A percentile compares a stretch with the other conserved stretches of the same genome.
These are phyloP conservation scores for Entophlyctis luteolus DNA, from an alignment of 192 early-diverging fungal species.

Conservation along the genomic window DNA sequence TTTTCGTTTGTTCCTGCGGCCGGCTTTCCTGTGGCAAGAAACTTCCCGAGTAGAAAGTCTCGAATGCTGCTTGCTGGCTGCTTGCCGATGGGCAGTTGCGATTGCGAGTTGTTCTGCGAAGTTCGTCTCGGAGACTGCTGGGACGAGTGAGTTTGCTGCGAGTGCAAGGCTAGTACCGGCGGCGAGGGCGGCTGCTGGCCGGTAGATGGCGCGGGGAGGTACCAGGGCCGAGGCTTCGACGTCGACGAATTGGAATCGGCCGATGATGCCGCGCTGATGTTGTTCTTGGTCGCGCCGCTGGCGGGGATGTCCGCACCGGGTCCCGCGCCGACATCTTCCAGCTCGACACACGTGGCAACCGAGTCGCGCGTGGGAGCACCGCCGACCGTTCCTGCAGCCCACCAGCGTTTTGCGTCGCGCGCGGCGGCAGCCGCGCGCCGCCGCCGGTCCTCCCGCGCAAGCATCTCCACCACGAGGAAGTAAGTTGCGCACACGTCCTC, in stretches of 20 bases:
- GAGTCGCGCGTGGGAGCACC: not conserved
- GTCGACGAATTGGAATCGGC: not conserved
- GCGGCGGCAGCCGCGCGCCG: conserved; percentile 3
- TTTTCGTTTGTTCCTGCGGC: too few species aligned
- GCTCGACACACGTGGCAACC: not conserved
- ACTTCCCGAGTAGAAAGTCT: too few species aligned
- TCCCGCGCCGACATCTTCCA: not conserved
- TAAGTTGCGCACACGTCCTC: conserved; percentile 35
- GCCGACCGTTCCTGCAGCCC: not conserved
- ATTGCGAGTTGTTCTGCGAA: too few species aligned
- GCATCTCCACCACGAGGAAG: conserved; percentile 52
- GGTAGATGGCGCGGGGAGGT: too few species aligned
- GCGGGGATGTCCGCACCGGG: not conserved
- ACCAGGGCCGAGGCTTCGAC: too few species aligned
- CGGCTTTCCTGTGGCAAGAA: too few species aligned
- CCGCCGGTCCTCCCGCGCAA: conserved; percentile 41
- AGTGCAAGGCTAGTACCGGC: too few species aligned
- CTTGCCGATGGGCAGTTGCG: too few species aligned
- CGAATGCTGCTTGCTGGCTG: too few species aligned
- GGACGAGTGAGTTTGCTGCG: too few species aligned
- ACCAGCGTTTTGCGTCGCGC: not conserved
- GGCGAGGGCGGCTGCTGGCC: too few species aligned
- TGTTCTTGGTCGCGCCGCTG: not conserved
- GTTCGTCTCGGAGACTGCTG: too few species aligned
- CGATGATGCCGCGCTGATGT: not conserved